Percentiles rank a stretch among this genome's conserved stretches.
Conservation (phyloP, 2,329 filamentous ascomycete species). For the Pseudocercospora crystallina region DNA sequence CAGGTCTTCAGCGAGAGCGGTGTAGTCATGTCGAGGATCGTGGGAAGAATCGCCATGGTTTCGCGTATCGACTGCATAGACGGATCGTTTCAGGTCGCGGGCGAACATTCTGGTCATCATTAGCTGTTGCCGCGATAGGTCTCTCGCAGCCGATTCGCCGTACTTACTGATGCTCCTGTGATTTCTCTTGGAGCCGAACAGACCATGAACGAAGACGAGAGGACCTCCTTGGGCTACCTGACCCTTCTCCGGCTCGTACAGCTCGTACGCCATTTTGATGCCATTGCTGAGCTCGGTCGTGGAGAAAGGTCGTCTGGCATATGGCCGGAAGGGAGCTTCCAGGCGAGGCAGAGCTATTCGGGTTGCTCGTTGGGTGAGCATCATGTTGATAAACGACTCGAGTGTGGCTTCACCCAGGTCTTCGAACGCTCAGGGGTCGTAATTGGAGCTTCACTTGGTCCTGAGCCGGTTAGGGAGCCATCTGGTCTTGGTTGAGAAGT, state of each 20-base stretch:
- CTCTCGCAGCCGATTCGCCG: slow-evolving; percentile 35
- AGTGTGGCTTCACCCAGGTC: too few species aligned
- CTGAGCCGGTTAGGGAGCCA: too few species aligned
- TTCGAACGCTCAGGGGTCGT: too few species aligned
- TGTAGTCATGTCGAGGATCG: slow-evolving; percentile 72
- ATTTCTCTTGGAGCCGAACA: slow-evolving; percentile 95
- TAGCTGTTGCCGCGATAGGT: too few species aligned
- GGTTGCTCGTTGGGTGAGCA: slow-evolving; percentile 18
- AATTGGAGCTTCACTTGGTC: too few species aligned
- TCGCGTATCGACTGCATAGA: slow-evolving; percentile 84
- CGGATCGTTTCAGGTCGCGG: slow-evolving; percentile 72
- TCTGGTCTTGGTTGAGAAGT: too few species aligned
- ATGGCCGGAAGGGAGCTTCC: slow-evolving; percentile 20
- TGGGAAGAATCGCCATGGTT: slow-evolving; percentile 94
- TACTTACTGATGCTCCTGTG: slow-evolving; percentile 94
- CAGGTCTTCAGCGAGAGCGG: slow-evolving; percentile 78
- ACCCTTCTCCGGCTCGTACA: slow-evolving; percentile 57
- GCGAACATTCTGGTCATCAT: slow-evolving; percentile 64
- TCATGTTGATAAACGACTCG: slow-evolving; percentile 1
- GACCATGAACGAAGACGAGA: slow-evolving; percentile 85
- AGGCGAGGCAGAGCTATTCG: slow-evolving; percentile 21
- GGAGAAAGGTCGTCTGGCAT: slow-evolving; percentile 25
- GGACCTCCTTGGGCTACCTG: slow-evolving; percentile 51
- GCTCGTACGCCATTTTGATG: slow-evolving; percentile 60
- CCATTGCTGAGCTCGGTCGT: slow-evolving; percentile 35